phyloP scores from a whole-genome alignment of 2,329 filamentous ascomycete genomes.

The Aspergillus japonicus region DNA sequence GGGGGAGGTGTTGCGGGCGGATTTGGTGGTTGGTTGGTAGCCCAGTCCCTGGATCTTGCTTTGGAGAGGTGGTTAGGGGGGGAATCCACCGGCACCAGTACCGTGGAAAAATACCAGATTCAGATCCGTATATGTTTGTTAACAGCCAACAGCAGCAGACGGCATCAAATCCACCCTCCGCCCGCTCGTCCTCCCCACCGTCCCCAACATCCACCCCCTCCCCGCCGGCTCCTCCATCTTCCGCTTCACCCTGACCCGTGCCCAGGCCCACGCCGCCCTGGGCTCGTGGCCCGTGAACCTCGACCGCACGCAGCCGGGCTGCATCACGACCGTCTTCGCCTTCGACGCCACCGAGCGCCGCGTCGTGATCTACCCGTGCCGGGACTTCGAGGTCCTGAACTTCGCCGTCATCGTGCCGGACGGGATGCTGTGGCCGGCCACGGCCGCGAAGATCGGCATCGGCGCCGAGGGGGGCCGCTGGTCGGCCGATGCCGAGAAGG shows the following conservation, averaged over 20 bases:
- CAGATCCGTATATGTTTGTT: too few species aligned
- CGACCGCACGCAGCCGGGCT: not conserved
- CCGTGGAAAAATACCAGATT: too few species aligned
- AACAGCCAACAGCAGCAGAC: conserved; percentile 10
- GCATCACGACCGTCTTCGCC: conserved; percentile 1
- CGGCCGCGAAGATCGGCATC: not conserved
- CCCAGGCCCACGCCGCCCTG: not conserved
- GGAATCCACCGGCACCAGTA: too few species aligned
- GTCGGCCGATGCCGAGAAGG: not conserved
- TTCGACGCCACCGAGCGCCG: conserved; percentile 1
- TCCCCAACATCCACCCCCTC: not conserved
- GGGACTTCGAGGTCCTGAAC: conserved; percentile 12
- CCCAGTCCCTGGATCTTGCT: not conserved
- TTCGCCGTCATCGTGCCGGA: conserved; percentile 11
- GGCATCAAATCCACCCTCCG: conserved; percentile 13
- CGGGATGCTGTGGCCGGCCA: not conserved
- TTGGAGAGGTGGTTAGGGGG: too few species aligned
- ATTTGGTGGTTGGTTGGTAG: conserved; percentile 2
- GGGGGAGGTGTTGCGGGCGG: not conserved
- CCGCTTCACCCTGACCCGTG: conserved; percentile 10
- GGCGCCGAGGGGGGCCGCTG: not conserved
- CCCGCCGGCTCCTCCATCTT: conserved; percentile 9
- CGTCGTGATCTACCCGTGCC: conserved; percentile 14
- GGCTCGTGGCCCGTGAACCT: not conserved
- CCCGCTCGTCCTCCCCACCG: not conserved